Percentiles rank a stretch among this genome's conserved stretches.
Evolutionary conservation across 2,329 filamentous ascomycete genomes (phyloP).

Genomic region (Tolypocladium endophyticum): DNA sequence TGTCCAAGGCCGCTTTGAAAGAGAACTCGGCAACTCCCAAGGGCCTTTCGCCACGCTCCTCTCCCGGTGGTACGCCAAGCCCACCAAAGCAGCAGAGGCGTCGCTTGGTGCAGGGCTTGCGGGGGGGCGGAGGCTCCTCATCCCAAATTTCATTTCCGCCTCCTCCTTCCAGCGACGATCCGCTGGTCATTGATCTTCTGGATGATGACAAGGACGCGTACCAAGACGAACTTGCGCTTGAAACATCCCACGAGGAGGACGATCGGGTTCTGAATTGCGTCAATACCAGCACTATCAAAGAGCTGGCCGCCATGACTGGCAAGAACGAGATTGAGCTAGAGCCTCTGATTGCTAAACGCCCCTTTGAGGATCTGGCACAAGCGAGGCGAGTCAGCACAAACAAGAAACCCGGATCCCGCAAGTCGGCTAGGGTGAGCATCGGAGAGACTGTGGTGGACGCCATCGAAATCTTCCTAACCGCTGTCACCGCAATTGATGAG

Average conservation of each 20-base stretch:
- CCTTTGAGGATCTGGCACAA: conserved; percentile 57
- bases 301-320: conserved; percentile 73
- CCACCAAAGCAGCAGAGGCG: conserved; percentile 19
- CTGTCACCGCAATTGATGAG: conserved; percentile 73
- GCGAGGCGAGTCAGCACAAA: conserved; percentile 53
- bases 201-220: conserved; percentile 31
- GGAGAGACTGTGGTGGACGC: conserved; percentile 42
- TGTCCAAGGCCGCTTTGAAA: conserved; percentile 19
- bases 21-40: conserved; percentile 6
- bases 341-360: conserved; percentile 60
- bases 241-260: conserved; percentile 18
- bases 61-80: conserved; percentile 13
- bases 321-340: conserved; percentile 60
- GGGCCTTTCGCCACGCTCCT: conserved; percentile 7
- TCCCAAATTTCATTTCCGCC: conserved; percentile 10
- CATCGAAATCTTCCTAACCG: conserved; percentile 62
- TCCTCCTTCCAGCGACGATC: conserved; percentile 21
- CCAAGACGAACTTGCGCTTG: conserved; percentile 22
- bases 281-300: conserved; percentile 65
- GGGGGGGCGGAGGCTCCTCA: conserved; percentile 13
- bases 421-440: conserved; percentile 34
- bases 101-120: conserved; percentile 26
- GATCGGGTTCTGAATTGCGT: conserved; percentile 63
- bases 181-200: conserved; percentile 22
- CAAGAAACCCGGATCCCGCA: conserved; percentile 35